Conservation (phyloP, 305 asterid genomes). For the Rubia peregrina region DNA sequence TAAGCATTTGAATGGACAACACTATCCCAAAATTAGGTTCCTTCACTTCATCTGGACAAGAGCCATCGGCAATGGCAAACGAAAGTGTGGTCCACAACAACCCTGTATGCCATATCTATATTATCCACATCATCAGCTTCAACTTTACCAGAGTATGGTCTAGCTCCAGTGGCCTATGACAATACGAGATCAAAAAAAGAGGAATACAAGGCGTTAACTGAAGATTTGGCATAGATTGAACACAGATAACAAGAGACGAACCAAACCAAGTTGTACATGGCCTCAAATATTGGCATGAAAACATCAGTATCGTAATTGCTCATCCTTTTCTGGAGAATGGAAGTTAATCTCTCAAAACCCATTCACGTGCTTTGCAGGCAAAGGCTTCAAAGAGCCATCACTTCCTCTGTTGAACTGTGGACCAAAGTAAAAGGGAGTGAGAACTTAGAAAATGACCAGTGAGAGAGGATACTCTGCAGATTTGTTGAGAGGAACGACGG, state of each 20-base stretch:
- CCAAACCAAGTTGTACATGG: conserved; percentile 34
- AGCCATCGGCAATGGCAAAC: conserved; percentile 98
- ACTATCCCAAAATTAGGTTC: background rate
- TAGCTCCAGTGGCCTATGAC: conserved; percentile 64
- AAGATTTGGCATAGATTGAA: background rate
- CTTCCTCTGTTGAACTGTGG: rapidly evolving
- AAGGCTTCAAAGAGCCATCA: no score
- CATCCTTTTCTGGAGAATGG: conserved; percentile 89
- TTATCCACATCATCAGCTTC: conserved; percentile 77
- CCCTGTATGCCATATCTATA: conserved; percentile 94
- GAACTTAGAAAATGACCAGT: no score
- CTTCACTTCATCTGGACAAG: conserved; percentile 67
- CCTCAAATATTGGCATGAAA: conserved; percentile 72
- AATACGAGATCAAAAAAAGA: background rate
- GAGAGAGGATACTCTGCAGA: no score
- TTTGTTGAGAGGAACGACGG: conserved; percentile 87
- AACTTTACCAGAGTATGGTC: conserved; percentile 72
- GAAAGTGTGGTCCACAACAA: conserved; percentile 95
- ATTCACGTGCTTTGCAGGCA: conserved; percentile 18
- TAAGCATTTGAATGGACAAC: background rate
- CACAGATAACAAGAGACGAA: rapidly evolving
- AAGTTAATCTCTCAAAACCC: conserved; percentile 90
- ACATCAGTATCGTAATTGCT: conserved; percentile 95
- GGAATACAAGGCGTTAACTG: background rate
- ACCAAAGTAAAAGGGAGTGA: conserved; percentile 85